A percentile compares a stretch with the other conserved stretches of the same genome.
These are phyloP conservation scores for Solanum peruvianum DNA, from an alignment of 257 asterid species.

Conservation along the genomic window DNA sequence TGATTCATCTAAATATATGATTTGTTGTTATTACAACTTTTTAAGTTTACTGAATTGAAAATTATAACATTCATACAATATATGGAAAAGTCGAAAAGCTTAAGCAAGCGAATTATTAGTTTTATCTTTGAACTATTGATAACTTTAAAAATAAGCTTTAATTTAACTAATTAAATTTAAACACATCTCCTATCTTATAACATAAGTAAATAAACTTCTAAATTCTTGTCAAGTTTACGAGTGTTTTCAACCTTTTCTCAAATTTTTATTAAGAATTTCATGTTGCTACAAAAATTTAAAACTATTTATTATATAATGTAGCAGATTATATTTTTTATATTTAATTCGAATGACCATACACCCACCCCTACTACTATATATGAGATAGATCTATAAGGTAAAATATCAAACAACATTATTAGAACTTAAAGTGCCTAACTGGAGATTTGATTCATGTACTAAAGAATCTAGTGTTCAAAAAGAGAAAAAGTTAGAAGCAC, in stretches of 20 bases:
- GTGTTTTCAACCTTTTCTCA: fast-evolving
- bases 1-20: not conserved
- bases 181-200: not conserved
- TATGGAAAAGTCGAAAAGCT: not conserved
- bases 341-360: not conserved
- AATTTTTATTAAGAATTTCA: no score
- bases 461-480: not conserved
- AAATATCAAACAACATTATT: not conserved
- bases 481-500: not conserved
- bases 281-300: fast-evolving
- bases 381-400: not conserved
- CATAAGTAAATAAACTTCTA: no score
- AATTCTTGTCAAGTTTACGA: no score
- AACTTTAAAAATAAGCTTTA: no score
- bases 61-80: not conserved
- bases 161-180: not conserved
- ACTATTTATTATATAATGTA: no score
- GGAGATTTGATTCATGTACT: not conserved
- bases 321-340: no score
- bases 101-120: no score
- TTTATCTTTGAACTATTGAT: fast-evolving
- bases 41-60: not conserved
- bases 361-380: not conserved
- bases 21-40: not conserved
- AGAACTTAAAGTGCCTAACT: not conserved